Evolutionary conservation across 1,284 basidiomycete genomes (phyloP).

Genomic region (Mycena sp.): DNA sequence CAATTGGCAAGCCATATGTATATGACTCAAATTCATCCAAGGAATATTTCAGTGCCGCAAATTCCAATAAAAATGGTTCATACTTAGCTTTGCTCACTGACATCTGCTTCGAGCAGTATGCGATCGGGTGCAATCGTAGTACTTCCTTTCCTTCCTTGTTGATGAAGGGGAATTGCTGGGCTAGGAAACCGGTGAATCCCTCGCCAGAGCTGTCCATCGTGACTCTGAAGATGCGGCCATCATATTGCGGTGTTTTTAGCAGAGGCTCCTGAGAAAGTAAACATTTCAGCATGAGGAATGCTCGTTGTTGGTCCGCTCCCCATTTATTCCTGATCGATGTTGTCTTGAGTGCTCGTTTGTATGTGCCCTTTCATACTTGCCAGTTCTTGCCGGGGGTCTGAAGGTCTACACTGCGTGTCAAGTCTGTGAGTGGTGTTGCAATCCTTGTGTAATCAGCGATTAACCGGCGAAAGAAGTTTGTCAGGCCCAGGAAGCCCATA

Average conservation of each 20-base stretch:
- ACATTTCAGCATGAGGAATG: no score
- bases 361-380: slow-evolving; percentile 28
- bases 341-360: slow-evolving; percentile 30
- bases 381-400: slow-evolving; percentile 16
- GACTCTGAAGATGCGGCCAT: no score
- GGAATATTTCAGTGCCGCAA: no score
- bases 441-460: slow-evolving; percentile 42
- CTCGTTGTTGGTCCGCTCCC: no score
- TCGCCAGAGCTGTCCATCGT: slow-evolving; percentile 46
- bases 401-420: slow-evolving; percentile 32
- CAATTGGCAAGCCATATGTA: no score
- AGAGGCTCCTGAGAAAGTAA: no score
- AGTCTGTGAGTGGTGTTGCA: slow-evolving; percentile 40
- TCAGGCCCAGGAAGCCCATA: slow-evolving; percentile 38
- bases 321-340: slow-evolving; percentile 34
- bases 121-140: slow-evolving; percentile 38
- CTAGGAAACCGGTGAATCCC: slow-evolving; percentile 44
- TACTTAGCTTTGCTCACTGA: slow-evolving; percentile 42
- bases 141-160: slow-evolving; percentile 36
- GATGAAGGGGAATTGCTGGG: slow-evolving; percentile 35
- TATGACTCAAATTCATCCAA: no score
- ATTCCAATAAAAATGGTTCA: no score
- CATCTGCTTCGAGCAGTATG: slow-evolving; percentile 42
- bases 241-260: no score
- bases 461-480: slow-evolving; percentile 37